Evolutionary conservation across 2,329 filamentous ascomycete genomes (phyloP).

Genomic region (Verticillium dahliae): DNA sequence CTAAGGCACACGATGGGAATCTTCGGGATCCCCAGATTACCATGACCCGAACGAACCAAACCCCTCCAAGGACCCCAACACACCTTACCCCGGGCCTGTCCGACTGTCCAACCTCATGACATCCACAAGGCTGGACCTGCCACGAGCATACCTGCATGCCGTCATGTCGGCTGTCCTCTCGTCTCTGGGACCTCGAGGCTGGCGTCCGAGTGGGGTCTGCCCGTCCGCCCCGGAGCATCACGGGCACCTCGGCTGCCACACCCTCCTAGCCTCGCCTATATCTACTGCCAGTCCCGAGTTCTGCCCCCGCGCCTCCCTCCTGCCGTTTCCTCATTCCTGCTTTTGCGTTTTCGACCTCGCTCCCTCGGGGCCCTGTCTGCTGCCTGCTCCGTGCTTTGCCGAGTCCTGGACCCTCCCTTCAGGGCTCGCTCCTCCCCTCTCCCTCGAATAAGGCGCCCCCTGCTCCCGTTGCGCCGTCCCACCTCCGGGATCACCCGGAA

Average conservation of each 20-base stretch:
- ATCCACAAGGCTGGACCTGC: constrained; percentile 1
- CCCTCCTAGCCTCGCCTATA: constrained; percentile 11
- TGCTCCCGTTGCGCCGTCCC: neutral
- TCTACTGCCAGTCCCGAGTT: neutral
- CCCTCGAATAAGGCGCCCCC: too few relatives aligned
- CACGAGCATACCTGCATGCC: neutral
- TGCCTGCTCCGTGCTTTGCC: neutral
- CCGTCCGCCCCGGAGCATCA: constrained; percentile 10
- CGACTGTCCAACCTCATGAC: neutral
- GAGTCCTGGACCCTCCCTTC: neutral
- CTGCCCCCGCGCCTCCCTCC: neutral
- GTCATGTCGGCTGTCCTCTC: neutral
- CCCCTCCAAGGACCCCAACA: neutral
- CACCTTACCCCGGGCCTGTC: neutral
- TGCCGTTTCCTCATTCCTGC: neutral
- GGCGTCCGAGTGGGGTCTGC: neutral
- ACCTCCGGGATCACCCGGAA: neutral
- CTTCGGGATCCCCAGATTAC: constrained; percentile 3
- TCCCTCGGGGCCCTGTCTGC: neutral
- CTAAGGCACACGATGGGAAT: constrained; percentile 2
- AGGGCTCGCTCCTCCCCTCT: neutral
- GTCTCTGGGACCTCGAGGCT: neutral
- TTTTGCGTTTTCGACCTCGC: neutral
- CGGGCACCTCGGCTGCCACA: constrained; percentile 10
- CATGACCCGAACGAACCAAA: neutral